Base-by-base conservation (phyloP, 2,329 filamentous ascomycete genomes). In the Thermoascus crustaceus region DNA sequence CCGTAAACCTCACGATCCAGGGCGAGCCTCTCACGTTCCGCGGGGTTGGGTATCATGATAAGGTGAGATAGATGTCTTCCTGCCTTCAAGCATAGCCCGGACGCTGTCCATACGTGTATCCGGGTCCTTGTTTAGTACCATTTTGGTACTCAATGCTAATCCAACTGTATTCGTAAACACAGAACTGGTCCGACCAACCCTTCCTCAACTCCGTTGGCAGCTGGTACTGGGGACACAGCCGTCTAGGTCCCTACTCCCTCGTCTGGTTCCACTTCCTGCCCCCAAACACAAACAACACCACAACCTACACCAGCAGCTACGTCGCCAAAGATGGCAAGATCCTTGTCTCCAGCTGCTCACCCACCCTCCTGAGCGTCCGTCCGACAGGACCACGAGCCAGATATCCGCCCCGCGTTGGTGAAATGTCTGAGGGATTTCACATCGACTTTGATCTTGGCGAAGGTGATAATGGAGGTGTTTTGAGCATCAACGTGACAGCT, bases 141-240 rank as follows among this genome's bases (percentile, higher is more conserved):
- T 10, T 3, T 13, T 26, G n/a, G n/a, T n/a, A n/a, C n/a, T n/a
- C n/a, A n/a, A n/a, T n/a, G n/a, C n/a, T n/a, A n/a, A n/a, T n/a
- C n/a, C n/a, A n/a, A n/a, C n/a, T n/a, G n/a, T 40, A 25, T 11
- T 29, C 13, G 9, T 14, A 13, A 24, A 7, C 10, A 24, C 18
- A 65, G 63, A 69, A 69, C 42, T 69, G 66, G 66, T 57, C 57
- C 4, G 50, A 61, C 38, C 40, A 40, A 18, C 57, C 63, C 1
- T 63, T 69, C 35, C 19, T 36, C 7, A 35, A 48, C 4, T 52
- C 44, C 10, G 45, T 61, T 6, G 36, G 41, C 20, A 58, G 52
- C 20, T 67, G 63, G 59, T 66, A 67, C 45, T 68, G 64, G 63
- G 66, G 68, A n/a, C 67, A 68, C 37, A 64, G 50, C 3, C 52